Conservation (phyloP, 768 basidiomycete genomes). For the Coprinopsis strossmayeri region DNA sequence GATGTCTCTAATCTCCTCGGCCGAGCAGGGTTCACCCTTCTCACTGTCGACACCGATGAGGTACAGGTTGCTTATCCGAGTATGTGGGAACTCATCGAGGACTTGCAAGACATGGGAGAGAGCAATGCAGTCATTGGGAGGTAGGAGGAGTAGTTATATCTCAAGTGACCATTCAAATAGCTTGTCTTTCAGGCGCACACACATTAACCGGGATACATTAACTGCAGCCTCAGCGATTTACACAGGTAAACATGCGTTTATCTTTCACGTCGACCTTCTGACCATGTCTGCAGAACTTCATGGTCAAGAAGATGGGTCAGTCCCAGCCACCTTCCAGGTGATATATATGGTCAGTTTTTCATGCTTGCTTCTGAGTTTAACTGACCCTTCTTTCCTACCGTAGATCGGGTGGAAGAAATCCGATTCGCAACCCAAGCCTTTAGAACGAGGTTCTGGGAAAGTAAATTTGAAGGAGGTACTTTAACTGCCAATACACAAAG, state of each 20-base stretch:
- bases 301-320: conserved; percentile 72
- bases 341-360: conserved; percentile 79
- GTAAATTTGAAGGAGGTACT: conserved; percentile 37
- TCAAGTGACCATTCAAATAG: neutral
- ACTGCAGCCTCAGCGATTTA: conserved; percentile 92
- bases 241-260: conserved; percentile 47
- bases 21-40: conserved; percentile 87
- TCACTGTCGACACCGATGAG: conserved; percentile 96
- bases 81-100: conserved; percentile 94
- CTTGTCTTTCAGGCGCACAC: conserved; percentile 43
- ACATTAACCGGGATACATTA: conserved; percentile 78
- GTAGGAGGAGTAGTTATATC: conserved; percentile 28
- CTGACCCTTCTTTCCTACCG: neutral
- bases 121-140: conserved; percentile 85
- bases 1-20: conserved; percentile 90
- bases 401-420: conserved; percentile 45
- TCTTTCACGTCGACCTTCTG: neutral
- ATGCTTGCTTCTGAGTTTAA: no score
- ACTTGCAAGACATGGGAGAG: conserved; percentile 96
- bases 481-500: conserved; percentile 12
- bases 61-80: conserved; percentile 85
- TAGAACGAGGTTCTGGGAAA: conserved; percentile 40
- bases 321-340: conserved; percentile 95
- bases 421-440: conserved; percentile 35
- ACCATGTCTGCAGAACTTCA: conserved; percentile 56